Base-by-base conservation (phyloP, 805 yeast species). In the Ogataea trehaloabstinens region DNA sequence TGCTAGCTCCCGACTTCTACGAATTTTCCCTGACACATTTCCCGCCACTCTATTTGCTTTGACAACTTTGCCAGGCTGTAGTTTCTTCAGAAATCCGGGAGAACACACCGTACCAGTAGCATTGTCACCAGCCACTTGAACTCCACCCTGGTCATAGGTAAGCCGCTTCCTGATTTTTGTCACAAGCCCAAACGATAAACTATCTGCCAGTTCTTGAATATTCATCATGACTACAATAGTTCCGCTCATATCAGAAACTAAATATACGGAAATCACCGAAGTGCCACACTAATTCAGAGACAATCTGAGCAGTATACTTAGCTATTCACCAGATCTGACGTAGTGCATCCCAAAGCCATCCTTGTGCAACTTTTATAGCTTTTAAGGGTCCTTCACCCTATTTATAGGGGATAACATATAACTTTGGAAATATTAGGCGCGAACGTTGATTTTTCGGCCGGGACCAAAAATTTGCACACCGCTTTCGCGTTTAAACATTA, bases 161-260 rank as follows among this genome's bases (percentile, higher is more conserved):
- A 44, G 13, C 15, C 35, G 31, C 24, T 40, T 49, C 27, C 48
- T 45, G 3, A 51, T 15, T 21, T 36, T 45, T 4, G 48, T 34
- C 8, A 45, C 37, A 11, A 49, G 36, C 11, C 55, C 55, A 28
- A 51, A 45, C 15, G 52, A 43, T 4, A 51, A 28, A 17, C 31
- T 28, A 22, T 49, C 49, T 17, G 41, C 40, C 8, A 48, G 18
- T 3, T 24, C 40, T 13, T 37, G 40, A n/a, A 49, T 40, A 19
- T 31, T 24, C 3, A 36, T 34, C 32, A 36, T 41, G 6, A 22
- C 24, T 15, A 34, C 34, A 24, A 29, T 30, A 20, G 15, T 32
- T 17, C 12, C 28, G 13, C 12, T 32, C 32, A 19, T 31, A 10
- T 22, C 25, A 10, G 25, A n/a, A n/a, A n/a, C n/a, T n/a, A n/a